Conservation (phyloP, 1,284 basidiomycete species). For the Apiotrichum gracile region DNA sequence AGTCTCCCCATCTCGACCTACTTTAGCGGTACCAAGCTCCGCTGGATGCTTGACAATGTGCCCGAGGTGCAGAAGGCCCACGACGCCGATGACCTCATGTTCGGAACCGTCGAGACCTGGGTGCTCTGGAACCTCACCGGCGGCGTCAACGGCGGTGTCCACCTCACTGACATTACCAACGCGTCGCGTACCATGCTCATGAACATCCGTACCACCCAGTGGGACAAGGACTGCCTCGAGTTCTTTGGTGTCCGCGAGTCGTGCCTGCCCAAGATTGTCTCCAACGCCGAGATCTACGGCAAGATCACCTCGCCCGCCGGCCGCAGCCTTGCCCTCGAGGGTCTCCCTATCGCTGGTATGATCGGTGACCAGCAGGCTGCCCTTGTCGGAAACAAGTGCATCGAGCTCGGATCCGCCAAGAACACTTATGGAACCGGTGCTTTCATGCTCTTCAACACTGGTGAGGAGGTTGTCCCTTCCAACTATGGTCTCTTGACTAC, state of each 20-base stretch:
- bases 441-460: conserved; percentile 87
- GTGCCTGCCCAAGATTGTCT: conserved; percentile 80
- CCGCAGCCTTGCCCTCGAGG: conserved; percentile 54
- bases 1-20: conserved; percentile 87
- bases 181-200: conserved; percentile 92
- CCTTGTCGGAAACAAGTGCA: conserved; percentile 91
- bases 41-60: conserved; percentile 92
- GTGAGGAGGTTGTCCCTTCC: conserved; percentile 76
- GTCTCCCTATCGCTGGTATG: conserved; percentile 80
- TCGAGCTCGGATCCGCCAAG: conserved; percentile 78
- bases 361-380: conserved; percentile 97
- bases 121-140: conserved; percentile 71
- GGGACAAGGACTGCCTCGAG: conserved; percentile 74
- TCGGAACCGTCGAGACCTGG: conserved; percentile 97
- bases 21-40: conserved; percentile 91
- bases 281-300: conserved; percentile 89
- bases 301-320: conserved; percentile 55
- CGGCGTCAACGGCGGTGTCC: conserved; percentile 60
- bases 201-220: conserved; percentile 72
- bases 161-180: conserved; percentile 93
- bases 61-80: conserved; percentile 74
- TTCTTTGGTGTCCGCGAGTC: conserved; percentile 80
- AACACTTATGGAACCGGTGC: conserved; percentile 95
- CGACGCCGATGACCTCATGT: conserved; percentile 72
- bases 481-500: conserved; percentile 84